Evolutionary conservation across 2,329 filamentous ascomycete species (phyloP), one percentile per base, ranked within the genome.

Genomic region (Aspergillus tamarii): DNA sequence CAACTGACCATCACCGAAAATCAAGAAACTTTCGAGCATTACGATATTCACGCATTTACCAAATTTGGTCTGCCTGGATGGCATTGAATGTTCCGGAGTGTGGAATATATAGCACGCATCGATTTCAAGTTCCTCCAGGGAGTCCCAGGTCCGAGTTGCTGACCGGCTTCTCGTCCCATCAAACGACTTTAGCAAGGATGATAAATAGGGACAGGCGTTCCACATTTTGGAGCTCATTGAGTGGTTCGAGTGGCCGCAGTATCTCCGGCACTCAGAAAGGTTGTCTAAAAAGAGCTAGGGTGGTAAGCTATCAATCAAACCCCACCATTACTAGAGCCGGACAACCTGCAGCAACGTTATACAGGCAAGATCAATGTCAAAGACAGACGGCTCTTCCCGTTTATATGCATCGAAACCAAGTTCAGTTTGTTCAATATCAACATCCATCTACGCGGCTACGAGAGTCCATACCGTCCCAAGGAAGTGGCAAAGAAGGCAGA

Each of bases 31-130:
- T 30, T 23, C 52, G 19, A 21, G 23, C 4, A 39, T 36, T 60
- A 39, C 32, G 50, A 50, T 26, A 64, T 39, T 64, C 69, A 14
- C 70, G 70, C 21, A 78, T 67, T 56, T 76, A 77, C 60, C 72
- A 73, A 59, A 65, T 68, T 32, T 80, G 77, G 78, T 76, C 76
- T 28, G 73, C 78, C 30, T 68, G 70, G 28, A 77, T 81, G 76
- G 74, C 78, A 61, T 52, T 78, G 8, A 70, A 73, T 21, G 64
- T 70, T 16, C 66, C 57, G 19, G 64, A 61, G 52, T 65, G 39
- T 46, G 58, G 58, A 8, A 60, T 36, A 30, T 57, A 64, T 57
- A 71, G 60, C 55, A 61, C 39, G 59, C 66, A 62, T 10, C 69
- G 66, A 23, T 66, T 73, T 6, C 69, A 70, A 16, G 75, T 72